Evolutionary conservation across 371 early-diverging fungal genomes (phyloP).

Genomic region (Fennellomyces sp.): DNA sequence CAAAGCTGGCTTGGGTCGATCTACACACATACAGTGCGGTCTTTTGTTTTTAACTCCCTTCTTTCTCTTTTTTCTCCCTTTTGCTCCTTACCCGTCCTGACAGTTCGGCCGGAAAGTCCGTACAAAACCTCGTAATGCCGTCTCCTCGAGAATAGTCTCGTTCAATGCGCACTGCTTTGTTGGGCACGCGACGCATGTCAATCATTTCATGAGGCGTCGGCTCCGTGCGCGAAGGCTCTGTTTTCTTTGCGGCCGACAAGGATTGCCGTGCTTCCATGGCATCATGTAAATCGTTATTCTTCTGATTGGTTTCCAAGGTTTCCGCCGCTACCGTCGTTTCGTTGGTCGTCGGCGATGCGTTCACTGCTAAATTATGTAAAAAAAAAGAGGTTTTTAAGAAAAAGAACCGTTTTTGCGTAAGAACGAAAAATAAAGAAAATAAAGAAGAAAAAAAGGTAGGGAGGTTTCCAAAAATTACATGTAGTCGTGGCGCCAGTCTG

Average conservation of each 20-base stretch:
- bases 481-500: too few relatives aligned
- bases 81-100: slow-evolving; percentile 37
- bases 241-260: slow-evolving; percentile 4
- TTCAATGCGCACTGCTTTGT: slow-evolving; percentile 32
- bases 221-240: not conserved
- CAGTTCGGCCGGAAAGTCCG: slow-evolving; percentile 39
- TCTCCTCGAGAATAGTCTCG: slow-evolving; percentile 53
- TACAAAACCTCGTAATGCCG: slow-evolving; percentile 49
- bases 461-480: too few relatives aligned
- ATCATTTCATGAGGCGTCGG: not conserved
- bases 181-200: not conserved
- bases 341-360: not conserved
- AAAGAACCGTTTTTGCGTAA: too few relatives aligned
- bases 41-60: not conserved
- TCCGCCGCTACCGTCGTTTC: too few relatives aligned
- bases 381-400: too few relatives aligned
- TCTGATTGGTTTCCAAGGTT: too few relatives aligned
- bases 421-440: too few relatives aligned
- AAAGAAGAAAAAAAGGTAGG: too few relatives aligned
- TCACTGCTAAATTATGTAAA: too few relatives aligned
- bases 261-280: slow-evolving; percentile 21
- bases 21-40: not conserved
- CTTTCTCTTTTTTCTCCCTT: not conserved
- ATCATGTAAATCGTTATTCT: slow-evolving; percentile 9
- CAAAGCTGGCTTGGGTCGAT: slow-evolving; percentile 13